Evolutionary conservation across 2,329 filamentous ascomycete genomes (phyloP).

Genomic region (Helminthosporium solani): DNA sequence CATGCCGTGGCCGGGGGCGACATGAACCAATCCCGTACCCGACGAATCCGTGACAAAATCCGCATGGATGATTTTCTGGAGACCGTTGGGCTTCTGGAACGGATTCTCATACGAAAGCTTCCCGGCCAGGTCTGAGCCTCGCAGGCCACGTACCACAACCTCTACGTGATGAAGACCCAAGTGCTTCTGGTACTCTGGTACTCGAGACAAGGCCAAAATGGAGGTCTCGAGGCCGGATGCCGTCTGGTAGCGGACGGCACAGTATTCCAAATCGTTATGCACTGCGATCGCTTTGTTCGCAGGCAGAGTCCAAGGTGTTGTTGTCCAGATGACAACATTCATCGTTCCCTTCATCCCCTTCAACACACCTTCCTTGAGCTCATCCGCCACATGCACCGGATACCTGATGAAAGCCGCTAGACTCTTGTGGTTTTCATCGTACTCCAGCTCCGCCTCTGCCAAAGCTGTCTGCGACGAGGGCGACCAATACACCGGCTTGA

Average conservation of each 20-base stretch:
- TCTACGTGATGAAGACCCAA: constrained; percentile 39
- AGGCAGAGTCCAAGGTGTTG: constrained; percentile 94
- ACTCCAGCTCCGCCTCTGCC: constrained; percentile 82
- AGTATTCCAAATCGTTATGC: constrained; percentile 71
- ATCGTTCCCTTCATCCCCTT: constrained; percentile 42
- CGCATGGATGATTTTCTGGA: constrained; percentile 75
- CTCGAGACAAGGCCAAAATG: constrained; percentile 69
- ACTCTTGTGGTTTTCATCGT: constrained; percentile 72
- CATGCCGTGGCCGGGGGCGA: constrained; percentile 92
- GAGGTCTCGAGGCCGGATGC: constrained; percentile 55
- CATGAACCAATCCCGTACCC: constrained; percentile 93
- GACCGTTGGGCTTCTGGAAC: constrained; percentile 61
- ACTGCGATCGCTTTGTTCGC: constrained; percentile 90
- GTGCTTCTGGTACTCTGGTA: constrained; percentile 54
- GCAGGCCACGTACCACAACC: constrained; percentile 58
- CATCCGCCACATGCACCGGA: constrained; percentile 57
- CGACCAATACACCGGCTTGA: constrained; percentile 86
- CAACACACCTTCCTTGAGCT: constrained; percentile 45
- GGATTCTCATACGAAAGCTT: constrained; percentile 67
- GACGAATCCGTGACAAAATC: constrained; percentile 87
- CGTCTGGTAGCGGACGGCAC: constrained; percentile 57
- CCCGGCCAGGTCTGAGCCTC: constrained; percentile 65
- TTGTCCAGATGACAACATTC: constrained; percentile 94
- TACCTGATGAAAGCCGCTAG: constrained; percentile 78
- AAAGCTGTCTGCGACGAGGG: constrained; percentile 75